A percentile compares a stretch with the other conserved stretches of the same genome.
phyloP scores from a whole-genome alignment of 2,329 filamentous ascomycete genomes.

The Aureobasidium lini region DNA sequence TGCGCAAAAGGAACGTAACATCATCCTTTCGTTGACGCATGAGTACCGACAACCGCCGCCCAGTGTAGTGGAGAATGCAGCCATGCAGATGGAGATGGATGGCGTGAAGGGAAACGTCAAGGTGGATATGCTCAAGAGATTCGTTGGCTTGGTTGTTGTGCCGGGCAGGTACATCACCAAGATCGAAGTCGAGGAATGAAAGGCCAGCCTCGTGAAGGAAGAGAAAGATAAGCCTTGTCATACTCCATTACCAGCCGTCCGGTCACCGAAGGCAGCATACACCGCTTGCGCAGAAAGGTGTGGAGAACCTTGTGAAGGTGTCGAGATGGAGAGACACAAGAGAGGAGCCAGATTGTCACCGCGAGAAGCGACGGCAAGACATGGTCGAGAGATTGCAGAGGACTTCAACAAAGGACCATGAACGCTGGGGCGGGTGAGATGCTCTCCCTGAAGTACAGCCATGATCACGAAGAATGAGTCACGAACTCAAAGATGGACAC shows the following conservation, averaged over 20 bases:
- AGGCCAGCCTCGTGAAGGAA: background rate
- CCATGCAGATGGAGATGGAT: constrained; percentile 14
- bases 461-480: background rate
- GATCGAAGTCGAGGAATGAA: constrained; percentile 73
- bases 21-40: constrained; percentile 77
- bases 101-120: constrained; percentile 39
- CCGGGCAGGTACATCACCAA: constrained; percentile 78
- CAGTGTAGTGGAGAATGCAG: constrained; percentile 35
- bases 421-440: too few species aligned
- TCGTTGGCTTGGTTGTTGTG: constrained; percentile 81
- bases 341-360: too few species aligned
- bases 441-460: background rate
- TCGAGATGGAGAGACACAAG: too few species aligned
- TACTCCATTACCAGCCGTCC: too few species aligned
- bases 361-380: too few species aligned
- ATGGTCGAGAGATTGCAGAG: too few species aligned
- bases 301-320: too few species aligned
- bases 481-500: background rate
- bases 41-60: constrained; percentile 72
- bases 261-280: too few species aligned
- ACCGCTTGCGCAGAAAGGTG: too few species aligned
- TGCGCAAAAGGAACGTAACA: constrained; percentile 52
- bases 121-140: constrained; percentile 73
- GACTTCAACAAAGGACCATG: too few species aligned
- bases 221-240: background rate